phyloP scores from a whole-genome alignment of 805 yeast species.

The Blastobotrys parvus region DNA sequence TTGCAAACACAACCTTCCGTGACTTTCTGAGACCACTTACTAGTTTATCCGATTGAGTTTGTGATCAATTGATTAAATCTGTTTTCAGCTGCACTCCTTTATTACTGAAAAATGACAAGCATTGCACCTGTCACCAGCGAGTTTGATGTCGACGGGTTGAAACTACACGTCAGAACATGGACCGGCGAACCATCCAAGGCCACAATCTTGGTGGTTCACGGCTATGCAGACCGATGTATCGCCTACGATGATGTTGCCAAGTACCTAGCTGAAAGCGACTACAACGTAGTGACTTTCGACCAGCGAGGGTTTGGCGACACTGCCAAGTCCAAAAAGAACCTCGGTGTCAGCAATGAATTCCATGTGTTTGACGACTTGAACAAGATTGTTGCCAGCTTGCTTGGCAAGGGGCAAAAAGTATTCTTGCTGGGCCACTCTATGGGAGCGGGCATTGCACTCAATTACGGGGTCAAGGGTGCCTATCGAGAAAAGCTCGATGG shows the following conservation, averaged over 20 bases:
- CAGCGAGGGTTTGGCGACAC: conserved; percentile 34
- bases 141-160: conserved; percentile 9
- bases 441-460: conserved; percentile 33
- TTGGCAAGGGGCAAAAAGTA: conserved; percentile 18
- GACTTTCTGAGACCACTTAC: too few species aligned
- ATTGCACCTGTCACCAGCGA: not conserved
- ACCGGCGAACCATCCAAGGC: conserved; percentile 20
- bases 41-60: too few species aligned
- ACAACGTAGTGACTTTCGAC: conserved; percentile 30
- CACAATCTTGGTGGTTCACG: conserved; percentile 29
- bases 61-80: too few species aligned
- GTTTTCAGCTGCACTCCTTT: too few species aligned
- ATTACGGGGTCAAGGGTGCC: conserved; percentile 29
- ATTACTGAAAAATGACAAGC: too few species aligned
- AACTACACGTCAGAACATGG: conserved; percentile 13
- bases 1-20: too few species aligned
- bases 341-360: conserved; percentile 28
- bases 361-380: conserved; percentile 28
- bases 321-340: conserved; percentile 20
- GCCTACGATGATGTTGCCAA: conserved; percentile 26
- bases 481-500: conserved; percentile 26
- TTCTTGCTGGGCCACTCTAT: conserved; percentile 31
- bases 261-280: conserved; percentile 24
- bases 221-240: conserved; percentile 29
- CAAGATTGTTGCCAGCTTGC: conserved; percentile 16